These are phyloP conservation scores for Leptodontidium sp. DNA, from an alignment of 2,329 filamentous ascomycete genomes.

Conservation along the genomic window DNA sequence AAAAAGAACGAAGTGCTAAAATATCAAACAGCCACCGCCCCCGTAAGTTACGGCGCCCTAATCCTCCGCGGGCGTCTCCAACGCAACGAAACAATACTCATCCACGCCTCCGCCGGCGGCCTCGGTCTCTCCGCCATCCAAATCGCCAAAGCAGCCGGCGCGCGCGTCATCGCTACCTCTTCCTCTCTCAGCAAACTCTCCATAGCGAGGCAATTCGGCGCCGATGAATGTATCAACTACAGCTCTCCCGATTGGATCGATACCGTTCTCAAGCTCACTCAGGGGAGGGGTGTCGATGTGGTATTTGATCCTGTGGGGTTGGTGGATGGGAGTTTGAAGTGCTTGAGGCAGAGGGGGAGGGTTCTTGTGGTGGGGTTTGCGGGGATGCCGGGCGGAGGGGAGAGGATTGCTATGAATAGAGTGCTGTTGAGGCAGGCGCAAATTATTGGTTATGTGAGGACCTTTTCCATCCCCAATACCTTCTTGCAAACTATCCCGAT, in stretches of 20 bases:
- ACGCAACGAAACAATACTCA: slow-evolving; percentile 44
- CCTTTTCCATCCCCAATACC: background rate
- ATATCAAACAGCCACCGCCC: slow-evolving; percentile 31
- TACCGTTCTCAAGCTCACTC: slow-evolving; percentile 56
- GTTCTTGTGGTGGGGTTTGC: slow-evolving; percentile 67
- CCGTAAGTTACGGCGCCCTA: slow-evolving; percentile 41
- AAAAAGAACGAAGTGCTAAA: no score
- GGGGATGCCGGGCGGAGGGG: slow-evolving; percentile 59
- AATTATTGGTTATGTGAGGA: slow-evolving; percentile 61
- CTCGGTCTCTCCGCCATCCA: slow-evolving; percentile 62
- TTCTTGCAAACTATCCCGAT: no score
- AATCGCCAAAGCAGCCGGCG: slow-evolving; percentile 61
- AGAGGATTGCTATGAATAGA: slow-evolving; percentile 62
- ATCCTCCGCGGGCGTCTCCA: slow-evolving; percentile 34
- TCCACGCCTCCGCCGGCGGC: slow-evolving; percentile 47
- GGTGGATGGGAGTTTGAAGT: slow-evolving; percentile 61
- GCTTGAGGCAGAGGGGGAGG: slow-evolving; percentile 60
- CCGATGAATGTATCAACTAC: slow-evolving; percentile 54
- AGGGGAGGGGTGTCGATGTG: slow-evolving; percentile 60
- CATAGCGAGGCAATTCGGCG: slow-evolving; percentile 52
- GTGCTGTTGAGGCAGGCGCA: slow-evolving; percentile 60
- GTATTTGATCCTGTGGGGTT: slow-evolving; percentile 66
- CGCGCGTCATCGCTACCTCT: slow-evolving; percentile 61
- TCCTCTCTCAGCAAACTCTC: slow-evolving; percentile 55
- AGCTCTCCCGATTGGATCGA: slow-evolving; percentile 56